Percentiles rank a stretch among this genome's conserved stretches.
These are phyloP conservation scores for Macrolepiota dolichaula DNA, from an alignment of 768 basidiomycete genomes.

Conservation along the genomic window DNA sequence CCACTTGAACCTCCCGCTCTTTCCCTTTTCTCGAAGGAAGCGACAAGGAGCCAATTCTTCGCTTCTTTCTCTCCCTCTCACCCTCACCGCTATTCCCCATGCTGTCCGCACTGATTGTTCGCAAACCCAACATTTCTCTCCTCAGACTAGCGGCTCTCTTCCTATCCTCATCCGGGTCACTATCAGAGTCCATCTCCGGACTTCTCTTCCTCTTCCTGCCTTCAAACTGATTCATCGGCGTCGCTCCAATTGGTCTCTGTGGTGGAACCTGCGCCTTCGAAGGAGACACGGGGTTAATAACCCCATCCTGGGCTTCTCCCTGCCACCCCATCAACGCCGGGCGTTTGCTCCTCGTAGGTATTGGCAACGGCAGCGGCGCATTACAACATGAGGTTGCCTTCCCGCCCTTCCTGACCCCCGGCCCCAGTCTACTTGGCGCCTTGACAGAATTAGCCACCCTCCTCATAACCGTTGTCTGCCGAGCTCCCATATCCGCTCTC, in stretches of 20 bases:
- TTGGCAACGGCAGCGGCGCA: constrained; percentile 1
- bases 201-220: constrained; percentile 1
- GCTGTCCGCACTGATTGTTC: not conserved
- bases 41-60: constrained; percentile 7
- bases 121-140: constrained; percentile 2
- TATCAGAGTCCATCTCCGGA: not conserved
- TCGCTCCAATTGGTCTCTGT: not conserved
- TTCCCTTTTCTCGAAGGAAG: not conserved
- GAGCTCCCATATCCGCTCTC: not conserved
- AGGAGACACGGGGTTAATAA: not conserved
- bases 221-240: not conserved
- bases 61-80: constrained; percentile 4
- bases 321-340: constrained; percentile 4
- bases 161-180: not conserved
- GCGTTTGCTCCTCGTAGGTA: constrained; percentile 5
- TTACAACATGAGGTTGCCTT: not conserved
- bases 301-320: not conserved
- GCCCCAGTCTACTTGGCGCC: not conserved
- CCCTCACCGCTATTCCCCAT: not conserved
- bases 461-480: not conserved
- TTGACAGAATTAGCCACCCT: not conserved
- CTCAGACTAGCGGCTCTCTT: not conserved
- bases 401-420: not conserved
- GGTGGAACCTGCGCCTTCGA: not conserved
- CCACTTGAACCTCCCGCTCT: not conserved